Base-by-base conservation (phyloP, 495 filamentous ascomycete genomes). In the Evansstolkia leycettana region DNA sequence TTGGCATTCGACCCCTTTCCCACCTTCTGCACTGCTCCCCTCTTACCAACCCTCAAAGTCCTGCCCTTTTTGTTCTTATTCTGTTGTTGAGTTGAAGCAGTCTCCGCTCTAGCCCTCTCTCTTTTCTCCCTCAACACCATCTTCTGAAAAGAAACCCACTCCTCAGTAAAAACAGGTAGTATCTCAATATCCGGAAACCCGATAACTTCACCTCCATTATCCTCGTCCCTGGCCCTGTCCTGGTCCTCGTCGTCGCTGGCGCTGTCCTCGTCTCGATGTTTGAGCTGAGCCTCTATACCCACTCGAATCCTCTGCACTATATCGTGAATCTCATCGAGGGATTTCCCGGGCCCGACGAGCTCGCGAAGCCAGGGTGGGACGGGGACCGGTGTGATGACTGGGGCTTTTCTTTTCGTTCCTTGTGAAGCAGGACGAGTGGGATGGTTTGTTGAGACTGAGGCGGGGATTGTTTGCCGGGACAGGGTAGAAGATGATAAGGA, bases 131-230 rank as follows among this genome's bases (percentile, higher is more conserved):
- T 23, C 5, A 9, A 23, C 4, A 5, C 20, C 5, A 9, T 23
- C 20, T 23, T 23, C 20, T 9, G 4, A 4, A 23, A 4, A 9
- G 20, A 23, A 4, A 54, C 43, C 55, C 54, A 51, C 33, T 34
- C 33, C 28, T 41, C 20, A 7, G 5, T 26, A 36, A 76, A 75
- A 16, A 61, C 63, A 4, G 80, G 78, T 13, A 84, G 52, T 18
- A 84, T 69, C 48, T 83, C 79, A 23, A 84, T 65, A 43, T 81
- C 78, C 0, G 80, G 80, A 27, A 83, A 75, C 8, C 40, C 38
- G 1, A 49, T 39, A 8, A 17, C 23, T 42, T 10, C 19, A 39
- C 24, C 17, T 41, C 27, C 14, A 29, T n/a, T n/a, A n/a, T n/a
- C 24, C 15, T 4, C 20, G 20, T 5, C 20, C 5, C 9, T 9